phyloP scores from a whole-genome alignment of 129 eudicot species.

The Scalesia atractyloides region DNA sequence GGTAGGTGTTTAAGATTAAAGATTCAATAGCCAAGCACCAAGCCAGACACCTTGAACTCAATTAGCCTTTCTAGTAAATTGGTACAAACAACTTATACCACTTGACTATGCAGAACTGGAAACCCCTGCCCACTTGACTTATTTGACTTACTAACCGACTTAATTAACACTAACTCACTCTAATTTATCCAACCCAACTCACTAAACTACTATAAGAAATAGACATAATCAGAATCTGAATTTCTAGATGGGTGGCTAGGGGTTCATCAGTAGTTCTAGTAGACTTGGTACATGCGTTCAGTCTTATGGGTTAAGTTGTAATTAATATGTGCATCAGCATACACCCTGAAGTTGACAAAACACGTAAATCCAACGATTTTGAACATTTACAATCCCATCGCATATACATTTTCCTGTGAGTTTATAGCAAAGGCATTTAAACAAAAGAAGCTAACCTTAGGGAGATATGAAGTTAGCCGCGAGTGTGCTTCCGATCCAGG shows the following conservation, averaged over 20 bases:
- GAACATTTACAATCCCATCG: background rate
- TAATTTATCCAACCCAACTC: too few relatives aligned
- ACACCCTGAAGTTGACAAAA: background rate
- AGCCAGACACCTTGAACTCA: too few relatives aligned
- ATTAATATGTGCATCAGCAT: background rate
- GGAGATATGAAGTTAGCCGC: constrained; percentile 44
- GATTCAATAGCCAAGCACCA: too few relatives aligned
- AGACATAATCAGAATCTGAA: background rate
- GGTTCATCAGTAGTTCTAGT: background rate
- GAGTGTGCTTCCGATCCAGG: constrained; percentile 46
- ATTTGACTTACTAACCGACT: too few relatives aligned
- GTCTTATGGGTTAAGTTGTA: background rate
- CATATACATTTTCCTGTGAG: background rate
- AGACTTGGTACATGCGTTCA: background rate
- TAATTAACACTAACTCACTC: too few relatives aligned
- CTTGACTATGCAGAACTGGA: too few relatives aligned
- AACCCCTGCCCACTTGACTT: too few relatives aligned
- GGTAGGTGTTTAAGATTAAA: too few relatives aligned
- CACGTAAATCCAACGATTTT: background rate
- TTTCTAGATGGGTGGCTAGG: constrained; percentile 13
- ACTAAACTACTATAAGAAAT: too few relatives aligned
- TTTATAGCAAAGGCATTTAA: background rate
- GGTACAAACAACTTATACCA: too few relatives aligned
- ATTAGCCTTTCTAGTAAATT: too few relatives aligned
- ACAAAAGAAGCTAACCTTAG: constrained; percentile 53